Percentiles rank a stretch among this genome's conserved stretches.
Evolutionary conservation across 306 rosid species (phyloP).

Genomic region (Ormosia emarginata): DNA sequence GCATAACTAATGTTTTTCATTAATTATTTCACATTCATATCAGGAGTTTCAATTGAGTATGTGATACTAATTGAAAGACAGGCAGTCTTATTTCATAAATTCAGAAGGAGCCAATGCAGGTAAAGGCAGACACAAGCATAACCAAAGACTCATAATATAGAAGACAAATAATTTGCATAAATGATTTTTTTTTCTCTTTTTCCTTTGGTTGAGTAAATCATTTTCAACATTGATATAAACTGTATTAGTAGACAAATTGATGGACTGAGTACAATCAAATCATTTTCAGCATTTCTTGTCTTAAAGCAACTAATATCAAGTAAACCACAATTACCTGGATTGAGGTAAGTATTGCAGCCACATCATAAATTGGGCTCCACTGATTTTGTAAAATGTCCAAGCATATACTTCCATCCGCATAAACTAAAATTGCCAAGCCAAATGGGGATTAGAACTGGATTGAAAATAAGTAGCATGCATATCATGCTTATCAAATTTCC

Average conservation of each 20-base stretch:
- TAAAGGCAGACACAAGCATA: not conserved
- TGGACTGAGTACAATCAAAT: not conserved
- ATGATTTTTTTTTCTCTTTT: not conserved
- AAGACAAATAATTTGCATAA: not conserved
- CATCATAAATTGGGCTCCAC: constrained; percentile 98
- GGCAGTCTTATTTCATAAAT: not conserved
- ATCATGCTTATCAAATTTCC: not conserved
- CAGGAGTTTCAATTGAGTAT: not conserved
- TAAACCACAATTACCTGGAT: constrained; percentile 64
- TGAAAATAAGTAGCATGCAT: not conserved
- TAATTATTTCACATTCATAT: not conserved
- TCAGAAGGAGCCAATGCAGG: not conserved
- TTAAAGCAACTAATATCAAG: constrained; percentile 11
- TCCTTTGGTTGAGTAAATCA: not conserved
- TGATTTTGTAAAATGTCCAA: constrained; percentile 96
- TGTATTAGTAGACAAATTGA: not conserved
- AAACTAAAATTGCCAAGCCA: constrained; percentile 54
- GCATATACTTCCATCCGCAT: constrained; percentile 99
- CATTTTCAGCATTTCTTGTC: not conserved
- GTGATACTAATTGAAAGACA: not conserved
- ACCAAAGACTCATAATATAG: not conserved
- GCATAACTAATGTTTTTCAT: not conserved
- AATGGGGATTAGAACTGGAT: constrained; percentile 20
- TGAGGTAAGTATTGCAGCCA: constrained; percentile 95
- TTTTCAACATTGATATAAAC: not conserved